phyloP scores from a whole-genome alignment of 148 eudicot species.

The Tetragonia tetragonoides region DNA sequence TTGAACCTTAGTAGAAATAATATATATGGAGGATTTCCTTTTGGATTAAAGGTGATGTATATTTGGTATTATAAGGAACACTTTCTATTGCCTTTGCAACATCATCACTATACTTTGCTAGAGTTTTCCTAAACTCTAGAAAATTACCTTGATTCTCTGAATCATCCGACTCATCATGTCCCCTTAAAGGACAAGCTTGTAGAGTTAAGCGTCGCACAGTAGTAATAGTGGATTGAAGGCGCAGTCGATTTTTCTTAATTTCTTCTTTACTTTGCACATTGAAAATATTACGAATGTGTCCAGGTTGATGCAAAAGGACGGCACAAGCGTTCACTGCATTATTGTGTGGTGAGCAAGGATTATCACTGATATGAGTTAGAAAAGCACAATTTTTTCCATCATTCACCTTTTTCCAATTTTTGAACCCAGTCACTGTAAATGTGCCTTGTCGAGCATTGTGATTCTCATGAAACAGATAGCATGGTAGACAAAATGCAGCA shows the following conservation, averaged over 20 bases:
- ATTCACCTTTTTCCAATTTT: slow-evolving; percentile 11
- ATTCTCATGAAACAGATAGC: neutral
- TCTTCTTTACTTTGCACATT: neutral
- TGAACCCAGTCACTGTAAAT: no score
- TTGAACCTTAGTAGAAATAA: neutral
- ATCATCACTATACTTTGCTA: no score
- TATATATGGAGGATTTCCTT: slow-evolving; percentile 11
- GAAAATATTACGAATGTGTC: neutral
- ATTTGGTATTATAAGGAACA: slow-evolving; percentile 4
- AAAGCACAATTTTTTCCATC: slow-evolving; percentile 11
- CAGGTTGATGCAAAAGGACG: neutral
- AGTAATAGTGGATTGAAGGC: neutral
- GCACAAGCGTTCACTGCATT: neutral
- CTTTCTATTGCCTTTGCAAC: slow-evolving; percentile 2
- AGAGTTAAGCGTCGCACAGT: neutral
- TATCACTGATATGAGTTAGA: slow-evolving; percentile 5
- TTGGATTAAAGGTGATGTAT: slow-evolving; percentile 2
- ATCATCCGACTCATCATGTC: slow-evolving; percentile 13
- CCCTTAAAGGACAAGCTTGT: slow-evolving; percentile 18
- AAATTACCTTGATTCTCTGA: no score
- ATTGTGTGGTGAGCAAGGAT: neutral
- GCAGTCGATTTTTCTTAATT: slow-evolving; percentile 17
- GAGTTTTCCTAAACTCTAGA: no score
- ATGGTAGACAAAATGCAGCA: slow-evolving; percentile 1
- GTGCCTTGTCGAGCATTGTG: neutral